Base-by-base conservation (phyloP, 2,329 filamentous ascomycete species). In the Metarhizium brunneum region DNA sequence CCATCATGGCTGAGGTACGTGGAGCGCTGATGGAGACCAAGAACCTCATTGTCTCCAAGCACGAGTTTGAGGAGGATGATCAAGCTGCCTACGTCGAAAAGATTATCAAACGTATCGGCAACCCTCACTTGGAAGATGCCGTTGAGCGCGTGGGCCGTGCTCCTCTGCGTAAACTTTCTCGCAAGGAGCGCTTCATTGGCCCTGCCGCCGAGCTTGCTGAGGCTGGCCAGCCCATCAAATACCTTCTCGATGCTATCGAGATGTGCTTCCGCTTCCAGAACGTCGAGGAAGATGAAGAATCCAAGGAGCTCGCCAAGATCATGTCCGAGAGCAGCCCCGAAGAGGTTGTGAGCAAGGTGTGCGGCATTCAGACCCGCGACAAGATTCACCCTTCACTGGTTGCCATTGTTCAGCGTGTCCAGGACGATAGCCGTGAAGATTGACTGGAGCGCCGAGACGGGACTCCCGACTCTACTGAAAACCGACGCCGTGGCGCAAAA, bases 211-310 rank as follows among this genome's bases (percentile, higher is more conserved):
- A 95, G 74, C 83, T 99, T 18, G 91, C 91, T 49, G 90, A 96
- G 78, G 79, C 81, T 58, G 90, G 84, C 57, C 79, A 90, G 73
- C 81, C 83, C 63, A 87, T 86, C 69, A 80, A 84, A 56, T 85
- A 82, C 54, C 80, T 99, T 35, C 77, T 97, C 54, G 87, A 86
- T 57, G 88, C 90, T 20, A 83, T 94, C 49, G 92, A 97, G 78
- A 90, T 92, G 84, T 86, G 90, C 6, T 86, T 99, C 71, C 89
- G 88, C 60, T 99, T 97, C 85, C 92, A 96, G 76, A 90, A 96
- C 65, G 88, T 96, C 55, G 83, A 92, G 64, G 91, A 85, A 13
- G 94, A 99, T 61, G 89, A 95, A 0, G 94, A 97, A 81, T 95
- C 88, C 60, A 78, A 76, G 62, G 86, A 95, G 73, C 81, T 99